Percentiles rank a stretch among this genome's conserved stretches.
phyloP scores from a whole-genome alignment of 73 alveolate genomes.

The Paramecium octaurelia region DNA sequence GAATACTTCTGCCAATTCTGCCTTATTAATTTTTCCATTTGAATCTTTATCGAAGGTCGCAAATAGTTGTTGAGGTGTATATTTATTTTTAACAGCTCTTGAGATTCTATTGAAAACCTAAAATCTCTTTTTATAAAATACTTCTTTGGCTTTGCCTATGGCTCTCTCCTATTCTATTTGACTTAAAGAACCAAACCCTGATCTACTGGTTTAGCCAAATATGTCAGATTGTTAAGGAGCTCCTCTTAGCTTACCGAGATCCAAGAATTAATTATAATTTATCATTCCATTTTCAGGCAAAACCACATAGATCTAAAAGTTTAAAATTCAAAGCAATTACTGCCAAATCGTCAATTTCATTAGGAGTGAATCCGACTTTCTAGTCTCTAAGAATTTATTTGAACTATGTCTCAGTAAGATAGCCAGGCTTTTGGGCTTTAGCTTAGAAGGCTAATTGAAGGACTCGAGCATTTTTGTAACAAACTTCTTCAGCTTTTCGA shows the following conservation, averaged over 20 bases:
- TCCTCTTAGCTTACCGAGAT: slow-evolving; percentile 19
- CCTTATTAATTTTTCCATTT: not conserved
- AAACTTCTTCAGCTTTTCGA: slow-evolving; percentile 35
- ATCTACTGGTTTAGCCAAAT: slow-evolving; percentile 25
- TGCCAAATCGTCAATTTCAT: not conserved
- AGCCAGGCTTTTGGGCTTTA: not conserved
- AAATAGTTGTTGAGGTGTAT: not conserved
- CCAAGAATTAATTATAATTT: not conserved
- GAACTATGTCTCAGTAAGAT: not conserved
- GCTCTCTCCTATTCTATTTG: slow-evolving; percentile 39
- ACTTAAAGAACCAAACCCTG: not conserved
- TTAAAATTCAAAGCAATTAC: not conserved
- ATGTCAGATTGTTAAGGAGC: not conserved
- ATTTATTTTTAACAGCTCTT: not conserved
- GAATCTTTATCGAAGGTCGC: not conserved
- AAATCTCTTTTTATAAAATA: too few relatives aligned
- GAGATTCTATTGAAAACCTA: not conserved
- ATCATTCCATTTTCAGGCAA: not conserved
- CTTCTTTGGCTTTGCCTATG: slow-evolving; percentile 35
- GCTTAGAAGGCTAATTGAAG: not conserved
- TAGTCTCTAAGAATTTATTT: not conserved
- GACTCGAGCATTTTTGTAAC: not conserved
- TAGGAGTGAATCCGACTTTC: not conserved
- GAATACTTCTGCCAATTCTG: not conserved
- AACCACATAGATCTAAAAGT: not conserved